Base-by-base conservation (phyloP, 768 basidiomycete genomes). In the Boletales sp. region DNA sequence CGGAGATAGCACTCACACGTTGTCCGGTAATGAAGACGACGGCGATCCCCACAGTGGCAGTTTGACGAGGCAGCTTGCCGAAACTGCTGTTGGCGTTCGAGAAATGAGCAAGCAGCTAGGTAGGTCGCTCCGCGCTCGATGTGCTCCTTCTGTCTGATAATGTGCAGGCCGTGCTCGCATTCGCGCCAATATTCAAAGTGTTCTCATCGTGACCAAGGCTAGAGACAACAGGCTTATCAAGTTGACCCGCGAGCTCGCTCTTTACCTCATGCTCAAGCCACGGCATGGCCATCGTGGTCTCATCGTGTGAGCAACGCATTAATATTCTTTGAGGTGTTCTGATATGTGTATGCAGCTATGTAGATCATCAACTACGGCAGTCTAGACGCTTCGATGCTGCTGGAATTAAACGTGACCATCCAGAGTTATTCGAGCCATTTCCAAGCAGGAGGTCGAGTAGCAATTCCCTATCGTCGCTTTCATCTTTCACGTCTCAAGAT, bases 71-170 rank as follows among this genome's bases (percentile, higher is more conserved):
- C 91, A 94, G 58, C 77, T 99, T 13, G 97, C 95, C 8, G 95
- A 95, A 72, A 99, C 97, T 17, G 97, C 97, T 15, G 90, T 93
- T 12, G 89, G 93, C 35, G 97, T 99, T 11, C 80, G 97, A 42
- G 97, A 99, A 71, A 94, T 97, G 93, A 95, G 93, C 81, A 95
- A 95, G 69, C 91, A 95, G 68, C 84, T 99, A 15, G 97, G 95
- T 92, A 59, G 62, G 78, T 72, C 27, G 32, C 54, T 42, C 38
- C 46, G 34, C 47, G 43, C 15, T 12, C 31, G 32, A 45, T 43
- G 38, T 43, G 36, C 43, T 27, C 32, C 41, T 35, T 31, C 43
- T 32, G 45, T 19, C 52, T 65, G 56, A 52, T 51, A 11, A 19
- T 34, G n/a, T 21, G 40, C 61, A 97, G 94, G 95, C 46, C 87